Evolutionary conservation across 768 basidiomycete species (phyloP), one percentile per base, ranked within the genome.

Genomic region (Lentinula sp.): DNA sequence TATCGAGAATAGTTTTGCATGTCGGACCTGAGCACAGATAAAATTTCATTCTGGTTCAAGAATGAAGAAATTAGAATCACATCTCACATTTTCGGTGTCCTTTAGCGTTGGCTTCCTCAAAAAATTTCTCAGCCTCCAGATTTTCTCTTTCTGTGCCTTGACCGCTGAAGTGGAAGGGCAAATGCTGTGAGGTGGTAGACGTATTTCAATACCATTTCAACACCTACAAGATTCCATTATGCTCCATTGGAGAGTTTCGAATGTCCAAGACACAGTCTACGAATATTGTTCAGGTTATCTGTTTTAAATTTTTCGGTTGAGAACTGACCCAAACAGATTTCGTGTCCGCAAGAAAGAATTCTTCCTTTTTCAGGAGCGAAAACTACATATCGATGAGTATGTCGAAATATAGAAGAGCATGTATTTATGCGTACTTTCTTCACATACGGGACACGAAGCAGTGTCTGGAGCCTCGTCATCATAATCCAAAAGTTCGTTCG

Each of bases 1-100:
- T 74, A 62, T 88, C 83, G 57, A 82, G 79, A 77, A 86, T 85
- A 66, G 79, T 79, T 67, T 85, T 83, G 73, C 92, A 94, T 1
- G 76, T 82, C 7, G 86, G 87, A 69, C 88, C 86, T 87, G 20
- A 28, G 15, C 16, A 60, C 6, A 39, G 5, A 39, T 15, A 50
- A 18, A 57, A 49, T 50, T 36, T 57, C 18, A 55, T n/a, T 7
- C 52, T 42, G 37, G 23, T 8, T 5, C 10, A 39, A 12, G 9
- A 16, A 64, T 1, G 42, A 37, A 39, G 45, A 35, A 57, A 9
- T 32, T 54, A 73, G 28, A 28, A 28, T 28, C 28, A 28, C 28
- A 28, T 28, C 81, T 48, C 54, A 85, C 86, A 87, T 57, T 84
- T 86, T 50, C 84, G 79, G 42, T 78, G 74, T 16, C 84, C 85